These are phyloP conservation scores for Neopestalotiopsis clavispora DNA, from an alignment of 2,329 filamentous ascomycete species.

Conservation along the genomic window DNA sequence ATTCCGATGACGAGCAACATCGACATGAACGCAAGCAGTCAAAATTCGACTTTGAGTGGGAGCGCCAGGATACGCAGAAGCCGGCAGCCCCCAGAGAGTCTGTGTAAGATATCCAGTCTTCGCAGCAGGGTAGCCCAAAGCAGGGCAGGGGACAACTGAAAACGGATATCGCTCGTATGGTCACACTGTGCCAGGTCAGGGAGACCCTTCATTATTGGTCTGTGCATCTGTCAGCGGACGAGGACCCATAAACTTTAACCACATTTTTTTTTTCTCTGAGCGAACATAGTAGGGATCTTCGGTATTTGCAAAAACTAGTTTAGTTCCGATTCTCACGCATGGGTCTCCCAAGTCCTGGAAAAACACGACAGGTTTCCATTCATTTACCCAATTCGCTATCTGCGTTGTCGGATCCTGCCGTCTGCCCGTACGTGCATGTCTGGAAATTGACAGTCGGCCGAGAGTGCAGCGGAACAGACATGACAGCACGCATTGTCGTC, in stretches of 20 bases:
- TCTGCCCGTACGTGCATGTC: neutral
- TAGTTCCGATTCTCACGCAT: neutral
- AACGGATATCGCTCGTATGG: neutral
- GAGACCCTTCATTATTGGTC: neutral
- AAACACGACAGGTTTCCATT: neutral
- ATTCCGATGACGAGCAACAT: neutral
- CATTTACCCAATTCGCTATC: neutral
- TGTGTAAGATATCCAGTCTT: neutral
- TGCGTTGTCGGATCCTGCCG: neutral
- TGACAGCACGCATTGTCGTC: neutral
- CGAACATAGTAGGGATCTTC: neutral
- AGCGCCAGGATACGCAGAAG: neutral
- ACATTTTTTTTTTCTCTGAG: neutral
- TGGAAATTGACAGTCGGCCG: neutral
- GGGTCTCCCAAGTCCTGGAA: neutral
- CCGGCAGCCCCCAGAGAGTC: neutral
- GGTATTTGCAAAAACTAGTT: neutral
- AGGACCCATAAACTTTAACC: neutral
- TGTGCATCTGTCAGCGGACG: neutral
- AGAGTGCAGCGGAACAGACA: neutral
- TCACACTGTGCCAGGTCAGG: neutral
- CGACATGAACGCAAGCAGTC: neutral
- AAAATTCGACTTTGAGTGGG: neutral
- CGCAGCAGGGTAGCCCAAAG: neutral
- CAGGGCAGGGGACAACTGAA: neutral